phyloP scores from a whole-genome alignment of 169 alveolate genomes.

The Sarcocystis neurona region DNA sequence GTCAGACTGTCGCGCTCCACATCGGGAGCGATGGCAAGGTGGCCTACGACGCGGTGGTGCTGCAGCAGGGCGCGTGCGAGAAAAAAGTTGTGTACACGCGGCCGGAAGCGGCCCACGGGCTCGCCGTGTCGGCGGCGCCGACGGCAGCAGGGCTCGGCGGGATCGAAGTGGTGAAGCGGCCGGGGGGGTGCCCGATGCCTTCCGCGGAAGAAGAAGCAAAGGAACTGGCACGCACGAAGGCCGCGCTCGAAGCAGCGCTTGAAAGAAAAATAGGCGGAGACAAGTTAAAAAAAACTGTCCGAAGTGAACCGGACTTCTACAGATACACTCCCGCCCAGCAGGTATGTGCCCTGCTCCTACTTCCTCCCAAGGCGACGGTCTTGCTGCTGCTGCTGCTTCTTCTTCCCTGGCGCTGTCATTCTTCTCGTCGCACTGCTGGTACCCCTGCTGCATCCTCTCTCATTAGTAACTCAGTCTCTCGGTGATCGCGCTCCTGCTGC shows the following conservation, averaged over 20 bases:
- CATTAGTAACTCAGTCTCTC: too few relatives aligned
- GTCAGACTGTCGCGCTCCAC: conserved; percentile 67
- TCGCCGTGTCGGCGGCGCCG: conserved; percentile 2
- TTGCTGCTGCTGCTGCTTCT: too few relatives aligned
- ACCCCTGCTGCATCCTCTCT: too few relatives aligned
- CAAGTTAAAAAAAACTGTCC: conserved; percentile 13
- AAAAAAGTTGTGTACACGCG: conserved; percentile 45
- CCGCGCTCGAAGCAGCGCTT: conserved; percentile 49
- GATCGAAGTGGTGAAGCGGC: conserved; percentile 13
- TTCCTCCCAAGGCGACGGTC: too few relatives aligned
- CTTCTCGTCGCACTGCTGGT: too few relatives aligned
- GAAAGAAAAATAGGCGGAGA: conserved; percentile 50
- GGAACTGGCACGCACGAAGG: conserved; percentile 32
- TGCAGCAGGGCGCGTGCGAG: conserved; percentile 58
- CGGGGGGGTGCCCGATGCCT: conserved; percentile 24
- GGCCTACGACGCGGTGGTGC: conserved; percentile 69
- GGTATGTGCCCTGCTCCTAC: conserved; percentile 29
- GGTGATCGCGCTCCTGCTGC: too few relatives aligned
- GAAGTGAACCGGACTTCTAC: conserved; percentile 35
- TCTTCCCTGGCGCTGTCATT: too few relatives aligned
- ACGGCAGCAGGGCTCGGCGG: conserved; percentile 18
- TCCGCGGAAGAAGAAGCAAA: conserved; percentile 54
- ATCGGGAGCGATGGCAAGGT: conserved; percentile 67
- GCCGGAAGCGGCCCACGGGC: conserved; percentile 52
- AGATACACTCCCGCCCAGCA: conserved; percentile 60